Conservation (phyloP, 2,329 filamentous ascomycete species). For the Tolypocladium inflatum region DNA sequence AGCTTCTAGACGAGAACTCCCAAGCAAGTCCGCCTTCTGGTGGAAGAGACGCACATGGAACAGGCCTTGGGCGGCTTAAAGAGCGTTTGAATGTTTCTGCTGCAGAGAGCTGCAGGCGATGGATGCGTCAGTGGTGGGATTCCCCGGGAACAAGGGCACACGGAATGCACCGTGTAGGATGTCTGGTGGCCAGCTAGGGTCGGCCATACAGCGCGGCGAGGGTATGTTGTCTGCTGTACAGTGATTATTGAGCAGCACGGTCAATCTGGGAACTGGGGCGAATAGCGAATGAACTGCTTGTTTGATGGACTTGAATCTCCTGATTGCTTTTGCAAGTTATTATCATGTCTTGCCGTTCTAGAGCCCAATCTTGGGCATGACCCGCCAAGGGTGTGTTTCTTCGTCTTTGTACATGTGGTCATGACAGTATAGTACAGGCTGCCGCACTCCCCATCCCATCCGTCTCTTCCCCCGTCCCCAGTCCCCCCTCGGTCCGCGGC, state of each 20-base stretch:
- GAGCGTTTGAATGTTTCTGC: background rate
- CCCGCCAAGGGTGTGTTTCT: background rate
- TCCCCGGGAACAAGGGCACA: background rate
- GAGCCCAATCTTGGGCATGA: background rate
- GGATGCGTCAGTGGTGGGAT: background rate
- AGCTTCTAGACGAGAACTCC: slow-evolving; percentile 21
- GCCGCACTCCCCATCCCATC: background rate
- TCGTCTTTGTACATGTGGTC: slow-evolving; percentile 4
- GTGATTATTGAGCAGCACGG: background rate
- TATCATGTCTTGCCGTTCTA: background rate
- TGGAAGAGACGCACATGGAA: too few relatives aligned
- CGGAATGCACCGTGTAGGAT: background rate
- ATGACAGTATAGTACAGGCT: slow-evolving; percentile 22
- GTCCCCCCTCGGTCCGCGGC: background rate
- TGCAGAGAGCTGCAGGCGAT: background rate
- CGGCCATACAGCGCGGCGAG: background rate
- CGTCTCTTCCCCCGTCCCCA: background rate
- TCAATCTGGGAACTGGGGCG: background rate
- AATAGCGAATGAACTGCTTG: background rate
- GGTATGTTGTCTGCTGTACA: background rate
- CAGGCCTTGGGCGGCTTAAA: too few relatives aligned
- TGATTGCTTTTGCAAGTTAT: background rate
- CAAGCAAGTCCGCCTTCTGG: background rate
- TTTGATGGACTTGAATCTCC: background rate
- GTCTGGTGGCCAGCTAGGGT: background rate